Evolutionary conservation across 352 stramenopile genomes (phyloP).

Genomic region (Phytophthora citricola): DNA sequence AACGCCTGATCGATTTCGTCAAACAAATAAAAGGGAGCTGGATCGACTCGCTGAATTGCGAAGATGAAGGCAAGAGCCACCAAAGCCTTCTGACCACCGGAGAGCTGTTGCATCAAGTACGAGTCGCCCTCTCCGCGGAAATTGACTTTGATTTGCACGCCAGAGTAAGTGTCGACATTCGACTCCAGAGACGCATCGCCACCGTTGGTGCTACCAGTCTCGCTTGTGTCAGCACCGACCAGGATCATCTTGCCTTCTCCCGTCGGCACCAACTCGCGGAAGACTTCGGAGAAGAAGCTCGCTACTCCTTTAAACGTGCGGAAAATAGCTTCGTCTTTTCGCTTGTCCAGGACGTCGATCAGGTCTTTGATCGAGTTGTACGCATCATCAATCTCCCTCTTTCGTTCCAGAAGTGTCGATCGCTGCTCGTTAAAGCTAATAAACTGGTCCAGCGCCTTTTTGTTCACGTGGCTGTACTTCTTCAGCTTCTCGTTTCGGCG

Average conservation of each 20-base stretch:
- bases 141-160: conserved; percentile 98
- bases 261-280: conserved; percentile 97
- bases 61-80: conserved; percentile 99
- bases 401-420: conserved; percentile 92
- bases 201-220: conserved; percentile 14
- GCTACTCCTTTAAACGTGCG: conserved; percentile 98
- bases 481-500: conserved; percentile 96
- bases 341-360: conserved; percentile 93
- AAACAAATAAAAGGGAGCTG: conserved; percentile 99
- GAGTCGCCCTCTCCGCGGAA: conserved; percentile 97
- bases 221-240: conserved; percentile 86
- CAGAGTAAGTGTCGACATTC: conserved; percentile 94
- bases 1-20: conserved; percentile 99
- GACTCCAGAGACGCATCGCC: conserved; percentile 39
- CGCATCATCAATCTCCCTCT: conserved; percentile 96
- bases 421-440: conserved; percentile 97
- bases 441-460: conserved; percentile 99
- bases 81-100: conserved; percentile 98
- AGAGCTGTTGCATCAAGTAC: conserved; percentile 99
- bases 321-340: conserved; percentile 99
- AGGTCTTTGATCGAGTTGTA: conserved; percentile 89
- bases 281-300: conserved; percentile 98
- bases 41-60: conserved; percentile 98
- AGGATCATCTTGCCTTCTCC: conserved; percentile 97
- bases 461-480: conserved; percentile 99